Evolutionary conservation across 2,329 filamentous ascomycete species (phyloP).

Genomic region (Pseudopyrenochaeta lycopersici): DNA sequence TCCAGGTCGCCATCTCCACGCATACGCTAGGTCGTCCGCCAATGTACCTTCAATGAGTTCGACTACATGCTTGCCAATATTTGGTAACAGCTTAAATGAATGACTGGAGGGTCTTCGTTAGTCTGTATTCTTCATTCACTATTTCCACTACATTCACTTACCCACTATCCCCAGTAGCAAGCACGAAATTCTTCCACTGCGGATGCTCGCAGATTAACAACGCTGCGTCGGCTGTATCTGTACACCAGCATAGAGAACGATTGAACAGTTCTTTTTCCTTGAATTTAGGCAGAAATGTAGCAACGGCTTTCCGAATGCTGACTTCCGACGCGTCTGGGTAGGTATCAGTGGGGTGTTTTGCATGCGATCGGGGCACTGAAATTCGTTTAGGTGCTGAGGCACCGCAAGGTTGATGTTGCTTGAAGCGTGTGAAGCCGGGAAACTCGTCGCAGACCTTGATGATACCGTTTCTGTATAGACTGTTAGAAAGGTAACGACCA

Average conservation of each 20-base stretch:
- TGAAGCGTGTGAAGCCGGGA: slow-evolving; percentile 56
- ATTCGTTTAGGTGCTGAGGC: slow-evolving; percentile 60
- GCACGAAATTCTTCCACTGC: slow-evolving; percentile 57
- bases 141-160: slow-evolving; percentile 29
- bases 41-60: slow-evolving; percentile 55
- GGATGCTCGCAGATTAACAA: slow-evolving; percentile 66
- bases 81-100: slow-evolving; percentile 58
- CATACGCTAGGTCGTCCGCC: slow-evolving; percentile 49
- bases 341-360: slow-evolving; percentile 55
- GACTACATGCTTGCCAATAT: slow-evolving; percentile 58
- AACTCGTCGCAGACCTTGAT: slow-evolving; percentile 67
- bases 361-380: slow-evolving; percentile 60
- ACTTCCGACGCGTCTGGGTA: slow-evolving; percentile 57
- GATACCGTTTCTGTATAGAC: slow-evolving; percentile 38
- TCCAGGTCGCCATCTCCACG: slow-evolving; percentile 58
- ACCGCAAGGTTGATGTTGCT: slow-evolving; percentile 53
- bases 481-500: neutral
- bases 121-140: neutral
- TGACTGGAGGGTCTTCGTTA: slow-evolving; percentile 41
- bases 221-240: slow-evolving; percentile 69
- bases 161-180: slow-evolving; percentile 60
- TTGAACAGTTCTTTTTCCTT: slow-evolving; percentile 53
- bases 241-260: slow-evolving; percentile 66
- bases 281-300: slow-evolving; percentile 55
- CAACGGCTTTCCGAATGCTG: slow-evolving; percentile 43